Evolutionary conservation across 805 yeast genomes (phyloP), one percentile per base, ranked within the genome.

Genomic region (Saccharomycopsis sp.): DNA sequence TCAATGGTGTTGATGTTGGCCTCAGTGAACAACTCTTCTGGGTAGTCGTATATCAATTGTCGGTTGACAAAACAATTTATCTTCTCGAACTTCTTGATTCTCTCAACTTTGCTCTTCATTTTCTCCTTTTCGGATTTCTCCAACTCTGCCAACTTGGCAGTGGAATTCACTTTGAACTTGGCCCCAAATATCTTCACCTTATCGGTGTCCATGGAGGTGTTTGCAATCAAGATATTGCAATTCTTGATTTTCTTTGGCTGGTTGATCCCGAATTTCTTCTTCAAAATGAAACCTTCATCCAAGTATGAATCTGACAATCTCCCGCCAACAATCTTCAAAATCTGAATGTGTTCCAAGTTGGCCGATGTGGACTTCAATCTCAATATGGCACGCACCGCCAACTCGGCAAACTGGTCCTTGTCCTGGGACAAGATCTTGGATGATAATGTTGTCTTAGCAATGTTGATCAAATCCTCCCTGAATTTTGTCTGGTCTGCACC

Each of bases 131-230:
- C 98, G 22, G 96, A 96, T 57, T 82, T 77, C 64, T 88, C 96
- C 52, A 88, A 71, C 53, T 87, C 94, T 4, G 96, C 96, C 54
- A 92, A 72, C 60, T 92, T 92, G 46, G 89, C 73, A 6, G 97
- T 92, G 17, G 95, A 78, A 61, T 89, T 96, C 35, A 92, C 97
- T 62, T 87, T 85, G 66, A 92, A 88, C 61, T 92, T 88, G 45
- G 98, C 96, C 48, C 98, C 98, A 62, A 92, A 92, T 42, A 92
- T 79, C 63, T 92, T 92, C 47, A 92, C 96, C 62, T 92, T 92
- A 59, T 92, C 98, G 5, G 98, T 92, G 58, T 92, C 98, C 78
- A 85, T 71, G 15, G 96, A 78, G 4, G 98, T 92, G 63, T 92
- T 92, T 13, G 98, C 95, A 56, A 92, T 82, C 49, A 92, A 70